Evolutionary conservation across 208 protist genomes (phyloP).

Genomic region (Crithidia acanthocephali): DNA sequence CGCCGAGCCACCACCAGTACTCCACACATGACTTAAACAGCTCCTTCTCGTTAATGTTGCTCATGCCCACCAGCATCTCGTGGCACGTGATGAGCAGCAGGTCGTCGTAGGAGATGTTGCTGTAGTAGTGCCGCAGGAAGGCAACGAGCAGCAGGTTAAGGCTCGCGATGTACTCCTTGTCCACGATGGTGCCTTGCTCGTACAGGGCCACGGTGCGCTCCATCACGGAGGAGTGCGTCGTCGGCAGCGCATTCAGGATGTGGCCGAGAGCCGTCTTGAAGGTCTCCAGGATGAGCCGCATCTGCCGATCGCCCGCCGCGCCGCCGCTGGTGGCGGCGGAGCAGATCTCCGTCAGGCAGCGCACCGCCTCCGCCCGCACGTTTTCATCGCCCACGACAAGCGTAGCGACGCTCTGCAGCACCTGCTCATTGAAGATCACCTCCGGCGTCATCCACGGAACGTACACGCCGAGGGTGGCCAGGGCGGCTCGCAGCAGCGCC

Average conservation of each 20-base stretch:
- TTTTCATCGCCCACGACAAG: slow-evolving; percentile 49
- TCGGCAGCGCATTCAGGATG: slow-evolving; percentile 76
- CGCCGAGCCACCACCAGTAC: slow-evolving; percentile 97
- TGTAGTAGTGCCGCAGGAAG: slow-evolving; percentile 94
- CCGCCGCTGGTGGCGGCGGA: slow-evolving; percentile 43
- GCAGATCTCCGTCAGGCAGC: slow-evolving; percentile 81
- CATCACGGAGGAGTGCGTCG: slow-evolving; percentile 65
- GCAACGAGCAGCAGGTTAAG: slow-evolving; percentile 94
- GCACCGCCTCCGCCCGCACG: slow-evolving; percentile 54
- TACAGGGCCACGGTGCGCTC: slow-evolving; percentile 69
- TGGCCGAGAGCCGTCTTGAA: slow-evolving; percentile 67
- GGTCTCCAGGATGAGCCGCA: slow-evolving; percentile 61
- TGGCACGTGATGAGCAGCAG: slow-evolving; percentile 81
- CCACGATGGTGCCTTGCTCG: slow-evolving; percentile 51
- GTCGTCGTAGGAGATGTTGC: slow-evolving; percentile 89
- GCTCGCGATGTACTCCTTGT: slow-evolving; percentile 91
- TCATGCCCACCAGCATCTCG: slow-evolving; percentile 95
- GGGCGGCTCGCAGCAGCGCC: slow-evolving; percentile 60
- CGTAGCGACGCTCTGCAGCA: slow-evolving; percentile 55
- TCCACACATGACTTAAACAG: slow-evolving; percentile 99
- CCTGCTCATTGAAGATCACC: slow-evolving; percentile 67
- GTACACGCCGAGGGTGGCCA: slow-evolving; percentile 83
- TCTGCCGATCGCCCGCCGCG: slow-evolving; percentile 61
- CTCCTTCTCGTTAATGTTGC: slow-evolving; percentile 96
- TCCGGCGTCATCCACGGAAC: slow-evolving; percentile 87